These are phyloP conservation scores for Acanthamoeba lenticulata DNA, from an alignment of 208 protist species.

Conservation along the genomic window DNA sequence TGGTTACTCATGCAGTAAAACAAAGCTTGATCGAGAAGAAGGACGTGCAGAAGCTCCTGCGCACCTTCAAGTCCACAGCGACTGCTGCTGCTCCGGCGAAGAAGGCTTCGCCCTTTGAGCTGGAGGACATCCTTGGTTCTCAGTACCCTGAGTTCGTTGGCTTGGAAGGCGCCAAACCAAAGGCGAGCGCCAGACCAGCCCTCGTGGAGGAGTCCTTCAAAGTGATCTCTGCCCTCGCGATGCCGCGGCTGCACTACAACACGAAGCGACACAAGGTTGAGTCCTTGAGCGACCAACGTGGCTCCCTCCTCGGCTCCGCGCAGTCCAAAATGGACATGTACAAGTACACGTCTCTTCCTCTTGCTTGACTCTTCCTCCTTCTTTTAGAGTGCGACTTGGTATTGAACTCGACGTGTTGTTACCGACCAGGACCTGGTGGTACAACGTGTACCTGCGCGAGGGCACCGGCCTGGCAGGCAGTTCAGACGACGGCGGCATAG, in stretches of 20 bases:
- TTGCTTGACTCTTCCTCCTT: neutral
- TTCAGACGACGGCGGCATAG: neutral
- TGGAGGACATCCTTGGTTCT: neutral
- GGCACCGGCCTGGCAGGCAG: neutral
- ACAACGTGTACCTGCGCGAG: neutral
- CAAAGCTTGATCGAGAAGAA: neutral
- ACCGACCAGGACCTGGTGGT: neutral
- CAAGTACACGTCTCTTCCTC: neutral
- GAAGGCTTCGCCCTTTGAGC: neutral
- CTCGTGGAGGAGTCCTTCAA: neutral
- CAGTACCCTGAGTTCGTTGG: neutral
- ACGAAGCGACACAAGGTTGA: neutral
- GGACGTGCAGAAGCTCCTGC: neutral
- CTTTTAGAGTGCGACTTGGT: neutral
- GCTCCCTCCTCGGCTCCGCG: neutral
- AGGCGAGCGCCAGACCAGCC: neutral
- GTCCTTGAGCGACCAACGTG: neutral
- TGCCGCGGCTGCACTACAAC: neutral
- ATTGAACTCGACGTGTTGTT: too few species aligned
- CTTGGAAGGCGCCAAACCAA: neutral
- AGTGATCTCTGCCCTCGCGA: neutral
- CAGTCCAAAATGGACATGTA: neutral
- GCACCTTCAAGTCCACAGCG: neutral
- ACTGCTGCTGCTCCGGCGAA: neutral
- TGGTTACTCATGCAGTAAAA: neutral